phyloP scores from a whole-genome alignment of 176 grass and related monocot genomes.

The Bolboschoenus planiculmis region DNA sequence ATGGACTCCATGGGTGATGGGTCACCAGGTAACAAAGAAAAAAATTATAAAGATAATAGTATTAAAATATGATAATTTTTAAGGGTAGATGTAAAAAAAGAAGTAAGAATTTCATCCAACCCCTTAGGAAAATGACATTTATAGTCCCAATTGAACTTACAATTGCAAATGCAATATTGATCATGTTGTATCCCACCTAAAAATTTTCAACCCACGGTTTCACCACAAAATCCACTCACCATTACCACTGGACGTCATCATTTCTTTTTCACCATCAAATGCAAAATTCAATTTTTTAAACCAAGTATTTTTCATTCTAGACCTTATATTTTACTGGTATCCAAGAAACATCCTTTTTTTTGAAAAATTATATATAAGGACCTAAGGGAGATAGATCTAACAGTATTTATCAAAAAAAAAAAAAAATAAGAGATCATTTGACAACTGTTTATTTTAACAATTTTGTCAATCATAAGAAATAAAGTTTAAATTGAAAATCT shows the following conservation, averaged over 20 bases:
- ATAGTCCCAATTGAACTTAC: not conserved
- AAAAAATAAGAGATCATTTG: not conserved
- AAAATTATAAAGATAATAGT: not conserved
- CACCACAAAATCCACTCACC: not conserved
- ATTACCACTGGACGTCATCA: not conserved
- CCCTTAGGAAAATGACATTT: not conserved
- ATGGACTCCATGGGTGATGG: no score
- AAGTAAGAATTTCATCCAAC: not conserved
- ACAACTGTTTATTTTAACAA: no score
- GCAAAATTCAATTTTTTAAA: not conserved
- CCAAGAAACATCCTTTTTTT: not conserved
- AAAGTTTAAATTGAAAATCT: not conserved
- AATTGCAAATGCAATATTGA: not conserved
- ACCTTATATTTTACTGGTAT: constrained; percentile 1
- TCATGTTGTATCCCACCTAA: no score
- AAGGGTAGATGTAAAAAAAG: not conserved
- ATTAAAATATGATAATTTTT: not conserved
- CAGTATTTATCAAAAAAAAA: not conserved
- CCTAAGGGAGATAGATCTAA: not conserved
- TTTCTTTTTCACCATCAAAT: constrained; percentile 13
- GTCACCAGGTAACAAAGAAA: not conserved
- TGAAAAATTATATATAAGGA: not conserved
- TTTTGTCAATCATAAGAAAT: no score
- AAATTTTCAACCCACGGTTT: not conserved
- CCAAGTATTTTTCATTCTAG: not conserved